Conservation (phyloP, 2,329 filamentous ascomycete species). For the Sphaerostilbella broomeana region DNA sequence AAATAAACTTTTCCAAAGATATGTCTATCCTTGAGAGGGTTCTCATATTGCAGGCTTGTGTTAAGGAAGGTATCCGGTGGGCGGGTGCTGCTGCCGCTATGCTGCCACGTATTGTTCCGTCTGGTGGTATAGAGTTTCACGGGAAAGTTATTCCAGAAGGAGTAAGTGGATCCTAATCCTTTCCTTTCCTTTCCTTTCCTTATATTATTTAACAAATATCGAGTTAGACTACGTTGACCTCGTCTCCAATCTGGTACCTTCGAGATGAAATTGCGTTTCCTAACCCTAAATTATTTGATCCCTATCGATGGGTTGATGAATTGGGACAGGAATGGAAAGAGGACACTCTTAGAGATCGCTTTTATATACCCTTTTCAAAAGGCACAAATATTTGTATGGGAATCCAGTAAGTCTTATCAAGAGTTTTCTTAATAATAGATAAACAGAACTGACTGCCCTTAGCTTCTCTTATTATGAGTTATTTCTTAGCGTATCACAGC, state of each 20-base stretch:
- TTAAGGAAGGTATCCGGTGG: slow-evolving; percentile 25
- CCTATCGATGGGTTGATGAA: slow-evolving; percentile 21
- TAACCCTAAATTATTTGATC: slow-evolving; percentile 19
- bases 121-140: slow-evolving; percentile 19
- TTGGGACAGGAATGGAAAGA: slow-evolving; percentile 9
- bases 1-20: slow-evolving; percentile 17
- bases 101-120: slow-evolving; percentile 21
- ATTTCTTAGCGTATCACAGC: slow-evolving; percentile 13
- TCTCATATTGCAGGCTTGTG: slow-evolving; percentile 18
- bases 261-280: slow-evolving; percentile 23
- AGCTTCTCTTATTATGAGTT: slow-evolving; percentile 17
- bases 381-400: slow-evolving; percentile 24
- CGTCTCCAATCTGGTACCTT: slow-evolving; percentile 25
- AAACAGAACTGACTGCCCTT: not conserved
- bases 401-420: slow-evolving; percentile 20
- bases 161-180: slow-evolving; percentile 11
- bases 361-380: slow-evolving; percentile 25
- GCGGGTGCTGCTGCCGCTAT: slow-evolving; percentile 22
- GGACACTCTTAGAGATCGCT: slow-evolving; percentile 19
- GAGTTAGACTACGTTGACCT: slow-evolving; percentile 24
- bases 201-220: not conserved
- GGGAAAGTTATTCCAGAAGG: slow-evolving; percentile 20
- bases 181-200: not conserved
- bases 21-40: slow-evolving; percentile 20
- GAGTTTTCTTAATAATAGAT: not conserved